Evolutionary conservation across 345 rosid genomes (phyloP).

Genomic region (Hibiscus tridactylites): DNA sequence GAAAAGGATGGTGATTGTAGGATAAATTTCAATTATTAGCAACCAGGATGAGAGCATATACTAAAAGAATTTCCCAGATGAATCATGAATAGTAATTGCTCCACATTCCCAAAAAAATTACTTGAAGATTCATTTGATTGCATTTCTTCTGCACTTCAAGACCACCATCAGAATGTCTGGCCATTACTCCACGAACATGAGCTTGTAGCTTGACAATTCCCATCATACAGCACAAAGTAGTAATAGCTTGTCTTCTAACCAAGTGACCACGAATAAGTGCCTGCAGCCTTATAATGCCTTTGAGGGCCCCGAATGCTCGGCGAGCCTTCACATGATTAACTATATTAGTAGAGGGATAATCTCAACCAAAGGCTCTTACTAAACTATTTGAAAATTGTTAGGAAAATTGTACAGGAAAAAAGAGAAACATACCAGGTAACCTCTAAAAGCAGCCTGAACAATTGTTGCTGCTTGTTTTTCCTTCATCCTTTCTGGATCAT

Average conservation of each 20-base stretch:
- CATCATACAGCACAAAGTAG: constrained; percentile 69
- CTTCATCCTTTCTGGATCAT: constrained; percentile 46
- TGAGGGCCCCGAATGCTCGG: constrained; percentile 70
- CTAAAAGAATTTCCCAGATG: background rate
- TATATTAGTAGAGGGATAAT: constrained; percentile 24
- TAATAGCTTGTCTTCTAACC: background rate
- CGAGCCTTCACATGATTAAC: constrained; percentile 65
- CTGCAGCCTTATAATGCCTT: too few species aligned
- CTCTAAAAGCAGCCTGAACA: constrained; percentile 90
- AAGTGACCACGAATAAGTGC: too few species aligned
- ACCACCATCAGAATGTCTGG: constrained; percentile 58
- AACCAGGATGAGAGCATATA: background rate
- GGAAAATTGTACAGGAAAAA: background rate
- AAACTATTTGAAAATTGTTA: background rate
- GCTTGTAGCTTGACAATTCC: constrained; percentile 86
- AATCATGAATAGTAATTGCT: background rate
- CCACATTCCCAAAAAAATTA: constrained; percentile 26
- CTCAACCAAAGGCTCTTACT: background rate
- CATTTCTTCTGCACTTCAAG: constrained; percentile 32
- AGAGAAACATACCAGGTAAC: constrained; percentile 62
- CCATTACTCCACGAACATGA: constrained; percentile 49
- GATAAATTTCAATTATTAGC: background rate
- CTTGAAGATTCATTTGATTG: constrained; percentile 33
- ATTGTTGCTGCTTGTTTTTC: constrained; percentile 61
- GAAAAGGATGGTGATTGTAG: background rate